These are phyloP conservation scores for Ganoderma leucocontextum DNA, from an alignment of 1,284 basidiomycete genomes.

Conservation along the genomic window DNA sequence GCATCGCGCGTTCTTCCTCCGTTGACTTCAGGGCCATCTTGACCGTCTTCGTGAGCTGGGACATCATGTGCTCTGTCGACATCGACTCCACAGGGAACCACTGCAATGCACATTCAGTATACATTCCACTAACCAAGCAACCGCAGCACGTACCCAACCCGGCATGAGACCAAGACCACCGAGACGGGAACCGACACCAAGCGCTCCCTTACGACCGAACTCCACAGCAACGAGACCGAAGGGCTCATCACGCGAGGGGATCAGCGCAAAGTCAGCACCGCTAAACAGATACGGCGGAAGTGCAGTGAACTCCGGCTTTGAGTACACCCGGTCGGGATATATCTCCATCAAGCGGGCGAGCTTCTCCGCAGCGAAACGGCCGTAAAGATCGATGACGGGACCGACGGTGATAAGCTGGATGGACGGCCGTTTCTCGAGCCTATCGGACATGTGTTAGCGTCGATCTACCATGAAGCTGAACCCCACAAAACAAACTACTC, in stretches of 20 bases:
- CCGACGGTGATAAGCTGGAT: slow-evolving; percentile 91
- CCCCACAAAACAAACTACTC: slow-evolving; percentile 43
- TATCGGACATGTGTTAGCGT: slow-evolving; percentile 42
- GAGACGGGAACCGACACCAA: slow-evolving; percentile 91
- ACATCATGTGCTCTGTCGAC: slow-evolving; percentile 91
- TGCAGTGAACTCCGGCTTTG: slow-evolving; percentile 93
- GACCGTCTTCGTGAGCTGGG: slow-evolving; percentile 93
- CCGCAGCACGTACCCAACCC: slow-evolving; percentile 79
- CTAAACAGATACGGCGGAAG: slow-evolving; percentile 93
- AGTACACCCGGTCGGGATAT: slow-evolving; percentile 91
- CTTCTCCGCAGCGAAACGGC: slow-evolving; percentile 93
- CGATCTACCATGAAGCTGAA: slow-evolving; percentile 8
- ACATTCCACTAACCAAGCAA: not conserved
- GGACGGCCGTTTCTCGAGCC: slow-evolving; percentile 84
- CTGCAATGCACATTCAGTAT: slow-evolving; percentile 48
- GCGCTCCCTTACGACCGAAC: slow-evolving; percentile 93
- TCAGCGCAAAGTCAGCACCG: slow-evolving; percentile 93
- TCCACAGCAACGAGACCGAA: slow-evolving; percentile 95
- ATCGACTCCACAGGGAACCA: slow-evolving; percentile 96
- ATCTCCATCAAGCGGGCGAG: slow-evolving; percentile 92
- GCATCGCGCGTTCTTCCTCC: slow-evolving; percentile 88
- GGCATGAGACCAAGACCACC: slow-evolving; percentile 96
- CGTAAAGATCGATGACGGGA: slow-evolving; percentile 93
- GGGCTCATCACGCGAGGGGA: slow-evolving; percentile 93
- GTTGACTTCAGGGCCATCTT: slow-evolving; percentile 92